Conservation (phyloP, 306 rosid species). For the Trifolium dubium region DNA sequence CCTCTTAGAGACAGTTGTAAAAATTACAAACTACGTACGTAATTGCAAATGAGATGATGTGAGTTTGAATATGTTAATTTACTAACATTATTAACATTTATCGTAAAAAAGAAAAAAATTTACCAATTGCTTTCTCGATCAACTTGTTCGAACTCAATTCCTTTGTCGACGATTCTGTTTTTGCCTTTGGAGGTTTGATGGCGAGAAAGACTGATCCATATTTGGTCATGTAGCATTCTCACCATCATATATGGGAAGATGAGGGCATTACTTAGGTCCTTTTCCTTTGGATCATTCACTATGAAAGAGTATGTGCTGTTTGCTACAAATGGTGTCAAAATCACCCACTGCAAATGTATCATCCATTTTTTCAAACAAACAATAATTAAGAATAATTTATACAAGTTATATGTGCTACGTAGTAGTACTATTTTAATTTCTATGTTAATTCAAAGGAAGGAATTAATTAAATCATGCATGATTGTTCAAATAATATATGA, state of each 20-base stretch:
- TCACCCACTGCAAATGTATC: slow-evolving; percentile 54
- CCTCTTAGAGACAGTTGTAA: not conserved
- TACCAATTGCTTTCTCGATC: slow-evolving; percentile 75
- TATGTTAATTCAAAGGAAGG: not conserved
- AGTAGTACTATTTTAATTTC: not conserved
- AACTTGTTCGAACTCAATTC: slow-evolving; percentile 69
- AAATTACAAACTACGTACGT: not conserved
- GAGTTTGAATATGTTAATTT: not conserved
- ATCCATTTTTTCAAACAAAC: not conserved
- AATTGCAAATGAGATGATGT: too few species aligned
- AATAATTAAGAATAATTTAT: not conserved
- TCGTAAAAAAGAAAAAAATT: not conserved
- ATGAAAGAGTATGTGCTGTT: slow-evolving; percentile 52
- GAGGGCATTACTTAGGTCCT: slow-evolving; percentile 49
- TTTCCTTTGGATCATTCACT: slow-evolving; percentile 37
- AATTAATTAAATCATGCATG: slow-evolving; percentile 1
- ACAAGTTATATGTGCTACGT: too few species aligned
- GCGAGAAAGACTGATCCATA: slow-evolving; percentile 70
- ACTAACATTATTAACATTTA: too few species aligned
- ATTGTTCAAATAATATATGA: not conserved
- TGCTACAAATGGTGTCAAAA: slow-evolving; percentile 61
- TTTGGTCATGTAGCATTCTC: slow-evolving; percentile 65
- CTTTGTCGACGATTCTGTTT: slow-evolving; percentile 54
- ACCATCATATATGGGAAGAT: slow-evolving; percentile 53
- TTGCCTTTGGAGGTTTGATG: slow-evolving; percentile 58